A percentile compares a stretch with the other conserved stretches of the same genome.
Conservation (phyloP, 495 filamentous ascomycete species). For the Xylaria cubensis region DNA sequence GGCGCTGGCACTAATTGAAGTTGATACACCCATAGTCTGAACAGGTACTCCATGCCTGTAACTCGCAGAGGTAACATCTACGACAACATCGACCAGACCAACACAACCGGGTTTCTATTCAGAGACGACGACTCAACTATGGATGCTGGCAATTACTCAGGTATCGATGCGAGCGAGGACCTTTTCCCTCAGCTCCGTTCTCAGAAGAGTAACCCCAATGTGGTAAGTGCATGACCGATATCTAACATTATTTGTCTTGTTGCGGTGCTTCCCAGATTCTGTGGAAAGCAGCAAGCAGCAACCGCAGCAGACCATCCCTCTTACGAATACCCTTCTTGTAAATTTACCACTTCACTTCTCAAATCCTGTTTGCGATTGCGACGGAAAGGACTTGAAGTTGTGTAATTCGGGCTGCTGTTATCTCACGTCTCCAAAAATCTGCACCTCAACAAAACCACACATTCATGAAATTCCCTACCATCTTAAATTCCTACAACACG, state of each 20-base stretch:
- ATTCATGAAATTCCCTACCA: not conserved
- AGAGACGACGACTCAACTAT: conserved; percentile 75
- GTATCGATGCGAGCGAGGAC: conserved; percentile 77
- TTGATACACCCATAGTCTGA: conserved; percentile 58
- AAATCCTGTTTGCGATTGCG: not conserved
- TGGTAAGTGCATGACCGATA: conserved; percentile 62
- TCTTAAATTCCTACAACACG: not conserved
- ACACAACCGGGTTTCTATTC: conserved; percentile 83
- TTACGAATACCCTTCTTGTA: not conserved
- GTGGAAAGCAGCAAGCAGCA: not conserved
- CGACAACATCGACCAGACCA: conserved; percentile 71
- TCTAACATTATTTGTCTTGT: not conserved
- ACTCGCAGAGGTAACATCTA: conserved; percentile 66
- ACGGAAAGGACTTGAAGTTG: not conserved
- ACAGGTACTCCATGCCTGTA: conserved; percentile 90
- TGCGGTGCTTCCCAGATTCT: not conserved
- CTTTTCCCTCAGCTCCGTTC: conserved; percentile 83
- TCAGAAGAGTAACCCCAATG: conserved; percentile 68
- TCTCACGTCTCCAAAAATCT: not conserved
- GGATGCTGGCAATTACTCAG: conserved; percentile 65
- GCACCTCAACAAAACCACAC: not conserved
- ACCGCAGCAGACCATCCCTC: not conserved
- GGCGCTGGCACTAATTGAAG: conserved; percentile 28
- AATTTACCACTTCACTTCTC: not conserved
- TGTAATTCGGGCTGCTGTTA: not conserved